phyloP scores from a whole-genome alignment of 164 flowering plant genomes.

The Stephania yunnanensis region DNA sequence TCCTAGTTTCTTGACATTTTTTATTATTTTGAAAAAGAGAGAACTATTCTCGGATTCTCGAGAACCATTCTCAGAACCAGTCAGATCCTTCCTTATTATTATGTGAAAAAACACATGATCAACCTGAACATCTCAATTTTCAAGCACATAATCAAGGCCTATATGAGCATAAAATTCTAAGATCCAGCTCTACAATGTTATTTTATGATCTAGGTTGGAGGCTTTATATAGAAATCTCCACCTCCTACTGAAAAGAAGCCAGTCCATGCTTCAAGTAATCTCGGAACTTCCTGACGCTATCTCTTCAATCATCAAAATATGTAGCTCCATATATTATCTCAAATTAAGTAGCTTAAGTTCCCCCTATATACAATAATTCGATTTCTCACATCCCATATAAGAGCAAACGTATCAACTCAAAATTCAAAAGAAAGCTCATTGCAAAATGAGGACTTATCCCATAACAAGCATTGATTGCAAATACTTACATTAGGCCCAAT shows the following conservation, averaged over 20 bases:
- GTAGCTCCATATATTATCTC: background rate
- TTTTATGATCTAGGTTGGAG: background rate
- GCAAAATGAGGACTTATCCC: background rate
- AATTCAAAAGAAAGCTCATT: background rate
- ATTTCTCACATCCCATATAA: background rate
- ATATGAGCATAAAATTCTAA: no score
- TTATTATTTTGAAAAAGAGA: no score
- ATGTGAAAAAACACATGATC: background rate
- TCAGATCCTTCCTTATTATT: background rate
- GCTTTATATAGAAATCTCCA: background rate
- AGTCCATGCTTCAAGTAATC: background rate
- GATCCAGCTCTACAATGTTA: background rate
- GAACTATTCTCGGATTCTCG: no score
- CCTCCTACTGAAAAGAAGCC: background rate
- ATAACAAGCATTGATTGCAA: background rate
- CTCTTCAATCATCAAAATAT: background rate
- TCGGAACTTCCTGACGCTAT: background rate
- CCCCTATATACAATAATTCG: background rate
- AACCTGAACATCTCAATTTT: background rate
- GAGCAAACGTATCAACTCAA: background rate
- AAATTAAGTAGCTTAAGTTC: background rate
- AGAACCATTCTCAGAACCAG: no score
- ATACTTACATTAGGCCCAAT: slow-evolving; percentile 93
- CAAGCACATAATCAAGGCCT: no score
- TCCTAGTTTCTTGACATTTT: no score